Evolutionary conservation across 257 asterid genomes (phyloP), one percentile per base, ranked within the genome.

Genomic region (Ilex asprella): DNA sequence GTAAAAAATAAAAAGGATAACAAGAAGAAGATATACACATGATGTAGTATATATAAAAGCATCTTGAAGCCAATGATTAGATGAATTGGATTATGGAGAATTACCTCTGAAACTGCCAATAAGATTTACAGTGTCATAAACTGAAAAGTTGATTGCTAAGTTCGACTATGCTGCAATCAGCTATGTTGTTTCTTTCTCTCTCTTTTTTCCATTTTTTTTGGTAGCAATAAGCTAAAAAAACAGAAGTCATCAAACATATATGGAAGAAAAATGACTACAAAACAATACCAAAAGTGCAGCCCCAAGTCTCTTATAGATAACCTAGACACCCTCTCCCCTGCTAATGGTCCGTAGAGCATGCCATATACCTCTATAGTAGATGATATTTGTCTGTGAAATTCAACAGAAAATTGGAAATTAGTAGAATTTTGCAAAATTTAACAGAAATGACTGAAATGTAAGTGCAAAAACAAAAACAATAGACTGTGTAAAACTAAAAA

Each of bases 291-390:
- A 72, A 63, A 86, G 71, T 68, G 95, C 81, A 50, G 95, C 91
- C 62, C 91, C 96, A 67, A 89, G 92, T 73, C 95, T 95, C 76
- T 84, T 86, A 68, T 89, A 89, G 62, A 89, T 91, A 62, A 93
- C 86, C 54, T 56, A 35, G 55, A 75, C 64, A 47, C 96, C 91
- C 79, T 89, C 95, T 58, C 86, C 96, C 75, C 78, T 86, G 82
- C 81, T 64, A 67, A 89, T 86, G 62, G 95, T 86, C 57, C 65
- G 62, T 71, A 89, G 60, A 53, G 96, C 78, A 69, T 86, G 96
- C 67, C 74, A 70, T 70, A 89, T 89, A 53, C 96, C 96, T 68
- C 79, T 80, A 62, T 89, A 82, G 70, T 89, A 86, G 12, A 73
- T 70, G 27, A 78, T 81, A 61, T 84, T 86, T 67, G 64, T 89